Evolutionary conservation across 768 basidiomycete species (phyloP).

Genomic region (Tulasnella sp.): DNA sequence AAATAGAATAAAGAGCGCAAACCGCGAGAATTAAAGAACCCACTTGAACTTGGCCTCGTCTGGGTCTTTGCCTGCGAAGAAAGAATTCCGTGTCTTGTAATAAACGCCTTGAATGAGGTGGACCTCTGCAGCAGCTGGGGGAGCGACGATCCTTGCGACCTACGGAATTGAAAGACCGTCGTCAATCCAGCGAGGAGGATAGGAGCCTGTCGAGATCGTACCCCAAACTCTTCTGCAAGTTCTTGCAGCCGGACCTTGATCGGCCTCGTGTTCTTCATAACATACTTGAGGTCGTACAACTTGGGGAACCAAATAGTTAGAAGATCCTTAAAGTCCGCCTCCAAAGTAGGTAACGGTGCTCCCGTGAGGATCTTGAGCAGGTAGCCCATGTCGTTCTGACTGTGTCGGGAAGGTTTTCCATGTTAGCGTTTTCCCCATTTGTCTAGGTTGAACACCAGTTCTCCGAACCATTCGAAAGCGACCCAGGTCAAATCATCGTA

Average conservation of each 20-base stretch:
- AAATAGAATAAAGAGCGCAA: not conserved
- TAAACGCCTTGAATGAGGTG: constrained; percentile 90
- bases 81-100: constrained; percentile 91
- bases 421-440: not conserved
- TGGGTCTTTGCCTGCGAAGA: constrained; percentile 77
- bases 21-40: not conserved
- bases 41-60: constrained; percentile 69
- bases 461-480: constrained; percentile 88
- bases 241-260: constrained; percentile 89
- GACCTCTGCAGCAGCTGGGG: constrained; percentile 97
- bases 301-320: constrained; percentile 91
- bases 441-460: not conserved
- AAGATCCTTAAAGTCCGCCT: constrained; percentile 85
- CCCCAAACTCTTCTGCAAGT: constrained; percentile 92
- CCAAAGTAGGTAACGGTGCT: constrained; percentile 78
- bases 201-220: constrained; percentile 45
- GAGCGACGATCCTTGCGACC: constrained; percentile 88
- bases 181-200: constrained; percentile 1
- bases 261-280: constrained; percentile 82
- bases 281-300: constrained; percentile 95
- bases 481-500: constrained; percentile 90
- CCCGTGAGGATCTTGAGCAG: constrained; percentile 88
- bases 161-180: constrained; percentile 36
- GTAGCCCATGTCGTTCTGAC: constrained; percentile 99
- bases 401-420: constrained; percentile 42